Base-by-base conservation (phyloP, 1,284 basidiomycete genomes). In the Malassezia dermatis region DNA sequence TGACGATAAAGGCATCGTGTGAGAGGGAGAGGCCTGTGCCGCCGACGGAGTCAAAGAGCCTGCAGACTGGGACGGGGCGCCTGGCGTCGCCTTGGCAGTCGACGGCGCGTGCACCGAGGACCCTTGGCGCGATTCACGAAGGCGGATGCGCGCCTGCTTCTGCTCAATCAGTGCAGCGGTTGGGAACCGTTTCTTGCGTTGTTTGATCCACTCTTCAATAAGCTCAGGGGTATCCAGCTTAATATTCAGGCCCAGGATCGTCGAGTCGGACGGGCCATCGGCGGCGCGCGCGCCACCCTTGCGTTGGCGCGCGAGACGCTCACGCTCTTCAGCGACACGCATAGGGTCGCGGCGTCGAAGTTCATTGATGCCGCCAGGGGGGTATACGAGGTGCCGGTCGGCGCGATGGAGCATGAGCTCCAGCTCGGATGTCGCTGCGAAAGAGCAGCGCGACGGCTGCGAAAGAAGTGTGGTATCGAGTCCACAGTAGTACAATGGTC, bases 241-340 rank as follows among this genome's bases (percentile, higher is more conserved):
- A 35, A 74, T 72, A 45, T 71, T 74, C 37, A 74, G 67, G 4
- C 71, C 71, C 8, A 61, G 44, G 15, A 74, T 73, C 21, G 64
- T 69, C 21, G 66, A 63, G 48, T 65, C 60, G 3, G 66, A 45
- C 3, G 67, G 65, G 10, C 64, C 64, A 43, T 69, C 67, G 7
- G 54, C 48, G 30, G 39, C 62, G 43, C 45, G 61, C 46, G 7
- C 50, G 30, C 11, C 59, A 40, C 27, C 54, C 8, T 46, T 45
- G 15, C 63, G 49, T 32, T 45, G 37, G 12, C 54, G 56, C 17
- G 56, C 57, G 27, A 45, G 44, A 15, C 53, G 61, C 35, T 68
- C 66, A 19, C 63, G 57, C 41, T 73, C 62, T 50, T 71, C 65
- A 13, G 63, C 65, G 0, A 66, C 48, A 11, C 59, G 55, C 60